Base-by-base conservation (phyloP, 2,329 filamentous ascomycete species). In the Penicillium hesseltinei region DNA sequence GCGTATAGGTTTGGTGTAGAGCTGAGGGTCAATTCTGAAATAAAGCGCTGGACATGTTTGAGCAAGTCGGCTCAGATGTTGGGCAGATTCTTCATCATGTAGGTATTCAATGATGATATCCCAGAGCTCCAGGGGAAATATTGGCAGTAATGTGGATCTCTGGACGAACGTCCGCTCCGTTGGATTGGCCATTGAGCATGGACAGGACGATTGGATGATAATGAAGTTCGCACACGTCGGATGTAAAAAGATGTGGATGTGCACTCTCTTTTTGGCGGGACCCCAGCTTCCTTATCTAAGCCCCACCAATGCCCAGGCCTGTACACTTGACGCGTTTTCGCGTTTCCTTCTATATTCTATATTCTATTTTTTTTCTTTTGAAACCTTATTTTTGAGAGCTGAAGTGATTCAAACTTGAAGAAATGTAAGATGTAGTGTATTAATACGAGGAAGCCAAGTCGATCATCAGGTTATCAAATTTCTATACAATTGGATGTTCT, bases 21-120 rank as follows among this genome's bases (percentile, higher is more conserved):
- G 53, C n/a, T 7, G 23, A n/a, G 39, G 31, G 11, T 44, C 25
- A 23, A 51, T 56, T 21, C 47, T 51, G 11, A 6, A 8, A 36
- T 51, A 51, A 27, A 56, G 53, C 2, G 38, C 23, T 4, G 31
- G 31, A 9, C 46, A 51, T 15, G 53, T 29, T 40, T 39, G 53
- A 29, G 53, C 29, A 35, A 56, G 53, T 44, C 53, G 29, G n/a
- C 53, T 36, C 38, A 56, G 31, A 29, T 51, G 31, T 27, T 56
- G 53, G 10, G 39, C 9, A 25, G 53, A 44, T 31, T 38, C 53
- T 44, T 51, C 46, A 45, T 56, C 31, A 27, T 10, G 17, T 15
- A 56, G 31, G 23, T 44, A 31, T 51, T 38, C 53, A 36, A 56
- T 56, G 38, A 56, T 45, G 38, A 56, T 56, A 25, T 56, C 46